A percentile compares a stretch with the other conserved stretches of the same genome.
Evolutionary conservation across 2,329 filamentous ascomycete species (phyloP).

Genomic region (Penicillium rolfsii): DNA sequence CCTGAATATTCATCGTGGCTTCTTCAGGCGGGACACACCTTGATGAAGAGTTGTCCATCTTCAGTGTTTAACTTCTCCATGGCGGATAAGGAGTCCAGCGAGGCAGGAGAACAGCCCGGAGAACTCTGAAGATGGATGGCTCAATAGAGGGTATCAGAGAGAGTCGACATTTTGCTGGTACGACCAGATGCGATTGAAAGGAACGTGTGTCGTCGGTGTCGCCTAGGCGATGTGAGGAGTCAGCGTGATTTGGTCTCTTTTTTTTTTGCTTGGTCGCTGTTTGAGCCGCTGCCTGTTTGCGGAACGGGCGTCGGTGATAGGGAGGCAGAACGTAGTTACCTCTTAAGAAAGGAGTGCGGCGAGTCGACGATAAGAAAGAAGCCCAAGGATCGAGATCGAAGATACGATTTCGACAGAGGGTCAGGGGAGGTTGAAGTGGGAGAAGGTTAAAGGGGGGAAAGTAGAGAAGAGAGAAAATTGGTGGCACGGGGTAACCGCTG

Average conservation of each 20-base stretch:
- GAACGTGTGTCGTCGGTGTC: conserved; percentile 22
- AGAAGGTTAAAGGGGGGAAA: not conserved
- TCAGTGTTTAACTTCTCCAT: conserved; percentile 56
- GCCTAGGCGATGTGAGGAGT: conserved; percentile 25
- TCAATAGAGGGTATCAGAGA: conserved; percentile 38
- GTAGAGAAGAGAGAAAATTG: conserved; percentile 17
- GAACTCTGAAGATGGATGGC: conserved; percentile 42
- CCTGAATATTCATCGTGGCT: not conserved
- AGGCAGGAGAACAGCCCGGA: conserved; percentile 36
- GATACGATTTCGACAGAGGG: not conserved
- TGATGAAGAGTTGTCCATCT: conserved; percentile 55
- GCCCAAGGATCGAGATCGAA: not conserved
- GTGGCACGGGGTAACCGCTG: conserved; percentile 32
- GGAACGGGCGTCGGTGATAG: not conserved
- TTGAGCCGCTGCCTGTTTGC: not conserved
- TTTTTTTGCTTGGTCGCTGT: not conserved
- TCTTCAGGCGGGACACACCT: conserved; percentile 37
- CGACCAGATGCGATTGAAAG: conserved; percentile 23
- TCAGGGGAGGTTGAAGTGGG: not conserved
- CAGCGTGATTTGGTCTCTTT: conserved; percentile 10
- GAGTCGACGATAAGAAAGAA: conserved; percentile 16
- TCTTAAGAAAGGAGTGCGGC: conserved; percentile 18
- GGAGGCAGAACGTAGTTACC: conserved; percentile 7
- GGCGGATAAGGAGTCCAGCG: conserved; percentile 33
- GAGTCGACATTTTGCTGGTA: conserved; percentile 42